Evolutionary conservation across 106 monocot species (phyloP), one percentile per base, ranked within the genome.

Genomic region (Dioscorea alata): DNA sequence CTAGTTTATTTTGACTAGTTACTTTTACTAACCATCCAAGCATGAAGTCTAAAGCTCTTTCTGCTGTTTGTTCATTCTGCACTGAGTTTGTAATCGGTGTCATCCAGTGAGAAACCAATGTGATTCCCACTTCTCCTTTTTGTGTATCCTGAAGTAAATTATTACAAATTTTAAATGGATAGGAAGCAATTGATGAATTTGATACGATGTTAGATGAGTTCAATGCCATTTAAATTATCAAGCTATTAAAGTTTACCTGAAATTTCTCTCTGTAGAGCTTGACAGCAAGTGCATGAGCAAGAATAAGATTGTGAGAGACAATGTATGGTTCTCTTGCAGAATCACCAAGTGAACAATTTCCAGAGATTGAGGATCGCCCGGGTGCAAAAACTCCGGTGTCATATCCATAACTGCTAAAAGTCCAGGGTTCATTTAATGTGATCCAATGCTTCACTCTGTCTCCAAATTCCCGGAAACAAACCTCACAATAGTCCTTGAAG

Each of bases 391-490:
- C 4, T 21, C 70, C 70, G 16, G 22, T 22, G 22, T 13, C 13
- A 49, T 70, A 70, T 23, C 59, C 70, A 14, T 22, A 16, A 13
- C 14, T 70, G 16, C 70, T 60, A 49, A 70, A 59, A 15, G 28
- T 59, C 58, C 60, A 59, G 22, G 70, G 70, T 21, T 70, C 70
- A 42, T 42, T 42, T 5, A 42, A 6, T 42, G 42, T 42, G 10
- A 42, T 42, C 42, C 42, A 42, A 42, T 70, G 19, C 20, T 70
- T 70, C 0, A 70, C 70, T 49, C 70, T 19, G 15, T 70, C 70
- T 23, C 70, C 70, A 17, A 70, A 70, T 13, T 59, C 48, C 60
- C 24, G 14, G 24, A 48, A 70, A 18, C 70, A 70, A 21, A 60
- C 13, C 42, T 42, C 42, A 10, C 42, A 42, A 42, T 42, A 42